A percentile compares a stretch with the other conserved stretches of the same genome.
Evolutionary conservation across 441 rosid species (phyloP).

Genomic region (Erodium trifolium): DNA sequence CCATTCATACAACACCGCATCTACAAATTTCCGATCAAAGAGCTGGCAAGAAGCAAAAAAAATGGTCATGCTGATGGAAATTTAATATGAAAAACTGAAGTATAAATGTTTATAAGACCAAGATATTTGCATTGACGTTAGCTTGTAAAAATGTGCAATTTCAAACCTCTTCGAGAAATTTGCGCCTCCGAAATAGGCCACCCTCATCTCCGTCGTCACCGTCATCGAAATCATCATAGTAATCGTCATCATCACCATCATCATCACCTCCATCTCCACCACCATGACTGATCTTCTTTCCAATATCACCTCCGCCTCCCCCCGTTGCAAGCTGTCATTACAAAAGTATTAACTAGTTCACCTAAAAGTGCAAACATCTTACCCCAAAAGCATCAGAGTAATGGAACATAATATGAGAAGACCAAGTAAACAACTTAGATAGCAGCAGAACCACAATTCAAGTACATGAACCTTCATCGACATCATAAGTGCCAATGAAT

Average conservation of each 20-base stretch:
- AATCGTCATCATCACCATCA: slow-evolving; percentile 88
- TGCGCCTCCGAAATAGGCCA: slow-evolving; percentile 80
- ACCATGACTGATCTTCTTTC: slow-evolving; percentile 69
- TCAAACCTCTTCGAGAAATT: slow-evolving; percentile 74
- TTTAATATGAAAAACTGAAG: slow-evolving; percentile 10
- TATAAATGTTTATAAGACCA: slow-evolving; percentile 1
- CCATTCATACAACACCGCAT: slow-evolving; percentile 93
- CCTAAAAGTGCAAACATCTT: slow-evolving; percentile 3
- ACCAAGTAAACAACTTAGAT: neutral
- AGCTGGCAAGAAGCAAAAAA: slow-evolving; percentile 39
- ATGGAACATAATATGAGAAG: neutral
- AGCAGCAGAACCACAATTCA: too few relatives aligned
- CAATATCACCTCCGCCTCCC: slow-evolving; percentile 92
- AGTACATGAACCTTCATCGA: neutral
- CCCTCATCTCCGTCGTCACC: slow-evolving; percentile 84
- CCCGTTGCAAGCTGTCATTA: slow-evolving; percentile 66
- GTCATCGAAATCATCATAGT: slow-evolving; percentile 84
- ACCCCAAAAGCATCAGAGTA: slow-evolving; percentile 2
- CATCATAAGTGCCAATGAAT: neutral
- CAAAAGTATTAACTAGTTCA: slow-evolving; percentile 18
- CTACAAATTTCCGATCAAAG: slow-evolving; percentile 84
- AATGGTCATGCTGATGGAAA: neutral
- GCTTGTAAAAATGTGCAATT: neutral
- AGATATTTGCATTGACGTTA: neutral
- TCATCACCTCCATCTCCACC: slow-evolving; percentile 98